These are phyloP conservation scores for Colletotrichum gigasporum DNA, from an alignment of 2,329 filamentous ascomycete genomes.

Conservation along the genomic window DNA sequence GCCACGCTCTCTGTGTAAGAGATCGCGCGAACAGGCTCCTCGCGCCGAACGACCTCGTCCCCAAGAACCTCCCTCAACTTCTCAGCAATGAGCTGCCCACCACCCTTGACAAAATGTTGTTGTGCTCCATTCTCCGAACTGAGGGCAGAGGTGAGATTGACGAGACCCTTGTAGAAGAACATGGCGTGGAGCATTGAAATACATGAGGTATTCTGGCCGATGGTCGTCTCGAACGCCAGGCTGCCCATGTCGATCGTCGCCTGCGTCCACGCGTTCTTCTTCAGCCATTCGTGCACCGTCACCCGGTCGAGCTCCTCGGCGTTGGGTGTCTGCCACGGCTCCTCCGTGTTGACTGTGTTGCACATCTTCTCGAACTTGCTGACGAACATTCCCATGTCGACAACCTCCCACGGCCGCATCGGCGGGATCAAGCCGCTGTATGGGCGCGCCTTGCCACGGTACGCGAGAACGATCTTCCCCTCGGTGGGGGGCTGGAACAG, in stretches of 20 bases:
- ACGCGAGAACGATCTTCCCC: conserved; percentile 25
- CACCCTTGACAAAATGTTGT: conserved; percentile 21
- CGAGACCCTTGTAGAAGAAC: conserved; percentile 23
- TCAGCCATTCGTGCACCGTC: conserved; percentile 16
- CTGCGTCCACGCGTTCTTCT: conserved; percentile 12
- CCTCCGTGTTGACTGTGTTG: conserved; percentile 21
- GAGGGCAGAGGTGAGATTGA: conserved; percentile 5
- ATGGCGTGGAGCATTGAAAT: conserved; percentile 31
- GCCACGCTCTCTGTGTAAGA: conserved; percentile 15
- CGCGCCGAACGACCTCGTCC: conserved; percentile 21
- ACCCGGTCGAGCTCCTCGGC: conserved; percentile 25
- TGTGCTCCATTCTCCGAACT: conserved; percentile 25
- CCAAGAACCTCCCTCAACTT: conserved; percentile 16
- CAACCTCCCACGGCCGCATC: conserved; percentile 23
- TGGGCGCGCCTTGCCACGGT: conserved; percentile 17
- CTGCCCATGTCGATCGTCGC: conserved; percentile 10
- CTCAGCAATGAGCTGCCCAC: conserved; percentile 27
- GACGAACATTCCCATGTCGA: conserved; percentile 20
- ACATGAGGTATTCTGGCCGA: conserved; percentile 21
- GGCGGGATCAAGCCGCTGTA: conserved; percentile 32
- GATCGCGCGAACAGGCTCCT: conserved; percentile 18
- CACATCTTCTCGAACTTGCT: conserved; percentile 23
- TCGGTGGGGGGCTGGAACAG: neutral
- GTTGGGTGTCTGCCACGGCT: conserved; percentile 21
- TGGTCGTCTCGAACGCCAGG: conserved; percentile 18